A percentile compares a stretch with the other conserved stretches of the same genome.
These are phyloP conservation scores for Polygonum maritimum DNA, from an alignment of 148 eudicot species.

Conservation along the genomic window DNA sequence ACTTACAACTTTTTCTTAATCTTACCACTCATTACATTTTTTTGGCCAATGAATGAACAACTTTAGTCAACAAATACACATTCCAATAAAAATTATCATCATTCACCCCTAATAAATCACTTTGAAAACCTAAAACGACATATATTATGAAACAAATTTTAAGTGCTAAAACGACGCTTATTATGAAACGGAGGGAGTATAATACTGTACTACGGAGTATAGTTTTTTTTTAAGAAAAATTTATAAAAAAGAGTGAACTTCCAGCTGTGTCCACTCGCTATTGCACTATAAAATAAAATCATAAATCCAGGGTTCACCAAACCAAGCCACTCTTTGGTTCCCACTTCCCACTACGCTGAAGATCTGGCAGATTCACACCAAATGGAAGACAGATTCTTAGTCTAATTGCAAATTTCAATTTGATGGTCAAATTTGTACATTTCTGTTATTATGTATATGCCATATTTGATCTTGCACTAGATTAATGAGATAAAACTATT, in stretches of 20 bases:
- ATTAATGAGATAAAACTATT: neutral
- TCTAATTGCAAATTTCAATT: neutral
- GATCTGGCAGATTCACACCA: neutral
- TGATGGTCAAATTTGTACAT: neutral
- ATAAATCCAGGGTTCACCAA: neutral
- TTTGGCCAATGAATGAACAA: too few relatives aligned
- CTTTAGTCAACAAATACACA: too few relatives aligned
- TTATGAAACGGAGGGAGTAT: too few relatives aligned
- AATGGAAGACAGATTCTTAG: neutral
- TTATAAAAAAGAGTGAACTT: neutral
- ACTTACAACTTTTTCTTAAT: too few relatives aligned
- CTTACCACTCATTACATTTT: too few relatives aligned
- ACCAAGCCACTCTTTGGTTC: neutral
- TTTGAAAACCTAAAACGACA: too few relatives aligned
- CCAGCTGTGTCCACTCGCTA: neutral
- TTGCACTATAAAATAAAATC: neutral
- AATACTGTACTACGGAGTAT: too few relatives aligned
- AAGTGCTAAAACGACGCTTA: too few relatives aligned
- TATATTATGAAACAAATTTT: too few relatives aligned
- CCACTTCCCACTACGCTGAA: constrained; percentile 4
- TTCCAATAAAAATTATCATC: too few relatives aligned
- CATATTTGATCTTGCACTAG: neutral
- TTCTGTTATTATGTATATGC: neutral
- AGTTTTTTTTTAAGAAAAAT: neutral
- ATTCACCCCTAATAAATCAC: too few relatives aligned